A percentile compares a stretch with the other conserved stretches of the same genome.
phyloP scores from a whole-genome alignment of 257 asterid genomes.

The Capsicum rhomboideum region DNA sequence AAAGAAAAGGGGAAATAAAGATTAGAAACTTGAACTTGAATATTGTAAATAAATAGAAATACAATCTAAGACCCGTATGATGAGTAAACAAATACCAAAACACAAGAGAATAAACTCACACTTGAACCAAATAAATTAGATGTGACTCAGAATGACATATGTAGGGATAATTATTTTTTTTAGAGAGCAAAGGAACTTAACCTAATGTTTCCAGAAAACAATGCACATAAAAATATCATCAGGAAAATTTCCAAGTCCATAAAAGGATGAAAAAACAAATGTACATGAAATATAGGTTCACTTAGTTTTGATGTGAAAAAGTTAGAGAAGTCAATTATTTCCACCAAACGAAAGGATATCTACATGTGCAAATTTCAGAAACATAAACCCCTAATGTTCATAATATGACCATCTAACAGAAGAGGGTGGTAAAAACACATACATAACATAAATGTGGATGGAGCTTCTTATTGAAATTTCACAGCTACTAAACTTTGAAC shows the following conservation, averaged over 20 bases:
- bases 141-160: no score
- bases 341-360: neutral
- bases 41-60: no score
- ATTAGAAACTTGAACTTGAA: no score
- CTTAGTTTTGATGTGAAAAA: neutral
- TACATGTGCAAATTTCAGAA: neutral
- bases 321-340: neutral
- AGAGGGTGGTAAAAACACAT: neutral
- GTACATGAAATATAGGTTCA: neutral
- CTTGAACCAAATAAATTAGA: no score
- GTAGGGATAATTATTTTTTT: no score
- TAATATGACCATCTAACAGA: neutral
- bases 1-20: no score
- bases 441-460: neutral
- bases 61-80: no score
- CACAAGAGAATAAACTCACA: no score
- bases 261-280: neutral
- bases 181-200: no score
- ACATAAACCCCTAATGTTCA: neutral
- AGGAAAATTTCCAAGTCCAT: neutral
- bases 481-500: neutral
- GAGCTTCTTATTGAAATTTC: neutral
- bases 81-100: no score
- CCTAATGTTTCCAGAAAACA: no score
- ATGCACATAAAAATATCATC: neutral